Evolutionary conservation across 2,329 filamentous ascomycete genomes (phyloP).

Genomic region (Diaporthe batatas): DNA sequence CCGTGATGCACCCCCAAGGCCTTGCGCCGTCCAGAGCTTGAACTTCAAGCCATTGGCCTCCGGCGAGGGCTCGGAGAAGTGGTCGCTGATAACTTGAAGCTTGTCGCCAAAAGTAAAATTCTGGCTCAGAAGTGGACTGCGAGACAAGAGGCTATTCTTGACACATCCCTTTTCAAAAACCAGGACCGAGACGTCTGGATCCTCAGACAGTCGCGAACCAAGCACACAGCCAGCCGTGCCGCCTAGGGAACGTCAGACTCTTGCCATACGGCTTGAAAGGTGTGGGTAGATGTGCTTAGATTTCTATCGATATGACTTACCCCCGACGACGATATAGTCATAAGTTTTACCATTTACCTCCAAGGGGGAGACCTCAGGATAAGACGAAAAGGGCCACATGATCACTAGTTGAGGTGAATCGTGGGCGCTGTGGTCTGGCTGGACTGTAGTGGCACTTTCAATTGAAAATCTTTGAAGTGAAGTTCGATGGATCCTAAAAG

Average conservation of each 20-base stretch:
- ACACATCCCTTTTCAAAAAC: slow-evolving; percentile 54
- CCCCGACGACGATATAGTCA: slow-evolving; percentile 32
- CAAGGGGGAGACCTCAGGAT: neutral
- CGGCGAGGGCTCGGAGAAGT: slow-evolving; percentile 48
- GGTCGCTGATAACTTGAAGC: slow-evolving; percentile 46
- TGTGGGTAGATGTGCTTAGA: too few species aligned
- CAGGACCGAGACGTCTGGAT: slow-evolving; percentile 53
- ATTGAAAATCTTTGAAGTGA: too few species aligned
- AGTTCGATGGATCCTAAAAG: too few species aligned
- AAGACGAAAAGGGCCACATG: neutral
- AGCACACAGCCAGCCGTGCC: slow-evolving; percentile 63
- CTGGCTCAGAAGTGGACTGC: slow-evolving; percentile 51
- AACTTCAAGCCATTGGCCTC: slow-evolving; percentile 42
- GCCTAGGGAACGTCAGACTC: slow-evolving; percentile 44
- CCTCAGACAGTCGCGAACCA: slow-evolving; percentile 58
- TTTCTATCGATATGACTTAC: neutral
- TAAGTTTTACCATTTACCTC: neutral
- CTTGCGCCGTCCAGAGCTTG: slow-evolving; percentile 48
- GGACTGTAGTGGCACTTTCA: too few species aligned
- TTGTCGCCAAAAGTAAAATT: slow-evolving; percentile 44
- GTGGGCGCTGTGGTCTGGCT: too few species aligned
- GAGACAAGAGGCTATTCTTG: slow-evolving; percentile 47
- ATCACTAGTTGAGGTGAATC: neutral
- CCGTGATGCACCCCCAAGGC: slow-evolving; percentile 50
- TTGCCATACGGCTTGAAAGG: too few species aligned